A percentile compares a stretch with the other conserved stretches of the same genome.
Evolutionary conservation across 345 rosid species (phyloP).

Genomic region (Arabidopsis arenosa): DNA sequence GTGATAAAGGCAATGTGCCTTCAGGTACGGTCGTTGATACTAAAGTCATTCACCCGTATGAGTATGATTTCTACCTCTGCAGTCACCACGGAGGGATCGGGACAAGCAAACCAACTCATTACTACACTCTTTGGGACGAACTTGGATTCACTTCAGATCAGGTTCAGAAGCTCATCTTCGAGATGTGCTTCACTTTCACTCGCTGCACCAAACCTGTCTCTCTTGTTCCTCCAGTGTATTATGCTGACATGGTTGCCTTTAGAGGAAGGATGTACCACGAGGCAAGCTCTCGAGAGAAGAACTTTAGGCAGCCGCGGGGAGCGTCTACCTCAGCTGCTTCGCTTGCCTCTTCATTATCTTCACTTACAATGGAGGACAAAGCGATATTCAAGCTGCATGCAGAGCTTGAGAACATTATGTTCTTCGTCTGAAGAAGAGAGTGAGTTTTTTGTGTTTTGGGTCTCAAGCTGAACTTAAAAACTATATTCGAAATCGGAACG

Average conservation of each 20-base stretch:
- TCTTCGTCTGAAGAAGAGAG: conserved; percentile 57
- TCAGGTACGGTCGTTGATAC: conserved; percentile 89
- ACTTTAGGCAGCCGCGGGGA: conserved; percentile 28
- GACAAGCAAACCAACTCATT: conserved; percentile 90
- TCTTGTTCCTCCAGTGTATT: conserved; percentile 78
- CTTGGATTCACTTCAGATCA: conserved; percentile 66
- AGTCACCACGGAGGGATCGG: conserved; percentile 84
- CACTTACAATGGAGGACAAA: conserved; percentile 53
- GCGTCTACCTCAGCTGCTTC: conserved; percentile 52
- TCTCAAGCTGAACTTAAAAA: conserved; percentile 13
- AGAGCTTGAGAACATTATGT: conserved; percentile 71
- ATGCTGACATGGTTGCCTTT: conserved; percentile 85
- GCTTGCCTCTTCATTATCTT: conserved; percentile 49
- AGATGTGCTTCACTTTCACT: conserved; percentile 86
- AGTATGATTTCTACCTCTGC: conserved; percentile 79
- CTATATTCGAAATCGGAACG: conserved; percentile 36
- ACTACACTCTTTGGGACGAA: conserved; percentile 79
- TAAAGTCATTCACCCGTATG: conserved; percentile 67
- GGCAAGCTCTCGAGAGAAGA: conserved; percentile 48
- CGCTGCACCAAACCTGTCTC: conserved; percentile 89
- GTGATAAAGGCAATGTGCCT: conserved; percentile 58
- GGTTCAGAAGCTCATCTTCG: conserved; percentile 70
- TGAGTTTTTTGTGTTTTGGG: conserved; percentile 52
- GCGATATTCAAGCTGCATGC: conserved; percentile 59
- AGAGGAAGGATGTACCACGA: conserved; percentile 77